A percentile compares a stretch with the other conserved stretches of the same genome.
These are phyloP conservation scores for Lithocarpus polystachyus DNA, from an alignment of 306 rosid genomes.

Conservation along the genomic window DNA sequence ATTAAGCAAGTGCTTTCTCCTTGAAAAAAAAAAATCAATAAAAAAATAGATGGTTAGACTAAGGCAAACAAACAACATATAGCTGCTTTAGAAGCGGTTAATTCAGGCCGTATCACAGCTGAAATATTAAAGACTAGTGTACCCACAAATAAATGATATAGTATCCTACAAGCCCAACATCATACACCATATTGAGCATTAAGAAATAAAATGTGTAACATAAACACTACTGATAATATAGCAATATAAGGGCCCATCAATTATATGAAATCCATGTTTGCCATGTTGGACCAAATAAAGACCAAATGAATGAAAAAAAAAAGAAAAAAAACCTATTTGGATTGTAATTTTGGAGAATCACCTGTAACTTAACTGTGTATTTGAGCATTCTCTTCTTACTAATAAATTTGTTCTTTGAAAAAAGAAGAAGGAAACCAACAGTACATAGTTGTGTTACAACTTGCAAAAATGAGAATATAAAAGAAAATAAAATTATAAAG, in stretches of 20 bases:
- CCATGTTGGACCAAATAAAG: background rate
- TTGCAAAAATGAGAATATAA: too few relatives aligned
- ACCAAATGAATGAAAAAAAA: background rate
- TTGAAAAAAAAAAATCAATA: background rate
- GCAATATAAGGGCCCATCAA: background rate
- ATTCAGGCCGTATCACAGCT: background rate
- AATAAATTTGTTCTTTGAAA: background rate
- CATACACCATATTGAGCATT: background rate
- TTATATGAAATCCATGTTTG: background rate
- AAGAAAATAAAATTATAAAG: too few relatives aligned
- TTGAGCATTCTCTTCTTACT: background rate
- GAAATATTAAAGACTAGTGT: background rate
- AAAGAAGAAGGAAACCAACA: background rate
- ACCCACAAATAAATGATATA: background rate
- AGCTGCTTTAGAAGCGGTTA: constrained; percentile 8
- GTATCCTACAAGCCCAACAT: background rate
- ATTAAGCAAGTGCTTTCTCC: background rate
- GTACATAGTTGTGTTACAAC: too few relatives aligned
- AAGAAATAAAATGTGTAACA: background rate
- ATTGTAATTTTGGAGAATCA: background rate
- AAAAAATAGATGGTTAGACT: background rate
- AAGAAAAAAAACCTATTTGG: background rate
- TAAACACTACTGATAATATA: background rate
- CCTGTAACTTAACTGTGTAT: background rate
- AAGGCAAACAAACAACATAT: constrained; percentile 13